Evolutionary conservation across 352 stramenopile genomes (phyloP), one percentile per base, ranked within the genome.

Genomic region (Globisporangium perplexum): DNA sequence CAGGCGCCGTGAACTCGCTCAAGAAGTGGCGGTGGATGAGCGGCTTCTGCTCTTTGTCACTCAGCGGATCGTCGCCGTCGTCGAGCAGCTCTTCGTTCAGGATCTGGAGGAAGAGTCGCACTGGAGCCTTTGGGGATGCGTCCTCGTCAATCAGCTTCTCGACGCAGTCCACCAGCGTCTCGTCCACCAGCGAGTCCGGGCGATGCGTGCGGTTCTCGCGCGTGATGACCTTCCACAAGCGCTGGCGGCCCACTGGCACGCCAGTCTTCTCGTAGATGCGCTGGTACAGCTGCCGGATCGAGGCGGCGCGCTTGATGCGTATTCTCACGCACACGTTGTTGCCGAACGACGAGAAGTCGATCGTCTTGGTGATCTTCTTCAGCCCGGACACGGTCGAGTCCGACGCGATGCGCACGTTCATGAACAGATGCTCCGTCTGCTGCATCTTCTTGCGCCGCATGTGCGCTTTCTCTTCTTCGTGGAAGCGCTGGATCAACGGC

Each of bases 181-280:
- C 62, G 22, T 66, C 60, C 11, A 95, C 50, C 0, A 78, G 65
- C 33, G 70, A 68, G 52, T 95, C 85, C 0, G 85, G 85, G 20
- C 85, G 81, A 47, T 81, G 70, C 2, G 83, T 95, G 8, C 83
- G 72, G 57, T 95, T 95, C 60, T 93, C 81, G 22, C 85, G 76
- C 10, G 77, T 90, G 49, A 93, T 91, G 26, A 93, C 72, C 64
- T 85, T 93, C 85, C 85, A 95, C 12, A 95, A 54, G 18, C 85
- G 75, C 36, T 92, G 81, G 8, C 69, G 73, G 7, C 61, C 44
- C 38, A 92, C 72, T 0, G 81, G 79, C 0, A 95, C 69, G 14
- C 85, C 85, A 0, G 72, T 91, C 30, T 72, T 65, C 50, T 74
- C 64, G 44, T 76, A 86, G 7, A 95, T 65, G 12, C 69, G 75